A percentile compares a stretch with the other conserved stretches of the same genome.
Evolutionary conservation across 2,329 filamentous ascomycete genomes (phyloP).

Genomic region (Xylaria multiplex): DNA sequence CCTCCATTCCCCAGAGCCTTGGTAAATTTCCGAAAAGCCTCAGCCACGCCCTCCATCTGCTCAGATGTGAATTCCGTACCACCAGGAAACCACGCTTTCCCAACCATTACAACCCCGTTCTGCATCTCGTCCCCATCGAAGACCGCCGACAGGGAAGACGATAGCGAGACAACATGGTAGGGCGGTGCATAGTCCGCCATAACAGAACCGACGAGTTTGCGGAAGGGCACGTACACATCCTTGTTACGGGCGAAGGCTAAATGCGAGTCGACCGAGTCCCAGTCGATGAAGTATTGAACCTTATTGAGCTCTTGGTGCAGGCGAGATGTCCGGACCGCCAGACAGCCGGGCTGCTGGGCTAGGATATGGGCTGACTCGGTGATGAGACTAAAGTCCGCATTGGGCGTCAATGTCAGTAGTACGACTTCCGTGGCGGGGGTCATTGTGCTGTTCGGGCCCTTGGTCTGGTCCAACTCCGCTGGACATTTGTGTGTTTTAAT

Average conservation of each 20-base stretch:
- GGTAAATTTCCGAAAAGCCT: constrained; percentile 27
- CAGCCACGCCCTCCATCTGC: constrained; percentile 12
- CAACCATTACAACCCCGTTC: constrained; percentile 35
- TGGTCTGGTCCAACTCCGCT: background rate
- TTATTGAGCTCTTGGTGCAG: constrained; percentile 29
- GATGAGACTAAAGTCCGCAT: constrained; percentile 28
- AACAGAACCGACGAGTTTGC: constrained; percentile 17
- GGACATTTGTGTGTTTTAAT: background rate
- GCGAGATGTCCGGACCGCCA: constrained; percentile 38
- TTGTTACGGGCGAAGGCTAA: constrained; percentile 35
- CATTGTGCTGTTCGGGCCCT: constrained; percentile 34
- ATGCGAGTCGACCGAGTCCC: constrained; percentile 39
- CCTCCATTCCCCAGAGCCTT: background rate
- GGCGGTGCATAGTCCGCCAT: constrained; percentile 11
- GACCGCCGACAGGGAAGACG: constrained; percentile 33
- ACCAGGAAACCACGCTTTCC: constrained; percentile 38
- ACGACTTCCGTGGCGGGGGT: constrained; percentile 44
- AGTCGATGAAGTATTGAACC: constrained; percentile 42
- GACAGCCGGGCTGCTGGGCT: constrained; percentile 37
- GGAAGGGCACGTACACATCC: constrained; percentile 35
- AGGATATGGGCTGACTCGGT: constrained; percentile 29
- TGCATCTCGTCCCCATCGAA: constrained; percentile 24
- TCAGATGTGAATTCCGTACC: background rate
- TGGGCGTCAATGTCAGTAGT: constrained; percentile 34
- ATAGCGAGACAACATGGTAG: constrained; percentile 41